These are phyloP conservation scores for Oryza meridionalis DNA, from an alignment of 176 grass and related monocot species.

Conservation along the genomic window DNA sequence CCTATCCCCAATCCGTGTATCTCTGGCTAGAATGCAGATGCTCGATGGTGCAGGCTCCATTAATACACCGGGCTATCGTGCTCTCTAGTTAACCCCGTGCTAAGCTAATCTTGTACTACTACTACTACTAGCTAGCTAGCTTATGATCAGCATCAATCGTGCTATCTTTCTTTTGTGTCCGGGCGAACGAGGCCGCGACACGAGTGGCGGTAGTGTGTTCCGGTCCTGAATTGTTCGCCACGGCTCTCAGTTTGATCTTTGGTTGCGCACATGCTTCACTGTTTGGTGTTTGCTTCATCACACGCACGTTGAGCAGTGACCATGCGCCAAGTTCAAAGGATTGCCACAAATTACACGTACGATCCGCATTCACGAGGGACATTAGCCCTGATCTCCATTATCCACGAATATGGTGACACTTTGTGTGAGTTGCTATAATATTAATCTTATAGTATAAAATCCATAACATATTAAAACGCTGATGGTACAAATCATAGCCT, in stretches of 20 bases:
- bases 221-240: not conserved
- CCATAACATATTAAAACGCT: too few species aligned
- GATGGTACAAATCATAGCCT: too few species aligned
- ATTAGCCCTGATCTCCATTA: too few species aligned
- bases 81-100: slow-evolving; percentile 1
- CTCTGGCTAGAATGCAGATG: not conserved
- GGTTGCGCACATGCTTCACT: not conserved
- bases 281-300: not conserved
- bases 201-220: not conserved
- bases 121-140: too few species aligned
- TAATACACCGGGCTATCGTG: slow-evolving; percentile 31
- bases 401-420: too few species aligned
- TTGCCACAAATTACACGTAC: not conserved
- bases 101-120: not conserved
- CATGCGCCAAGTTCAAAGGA: not conserved
- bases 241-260: not conserved
- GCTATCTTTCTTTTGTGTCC: slow-evolving; percentile 19
- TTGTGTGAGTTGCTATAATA: too few species aligned
- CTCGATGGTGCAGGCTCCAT: not conserved
- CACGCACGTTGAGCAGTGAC: not conserved
- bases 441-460: too few species aligned
- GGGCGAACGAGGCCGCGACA: slow-evolving; percentile 28
- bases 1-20: not conserved
- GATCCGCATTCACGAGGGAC: too few species aligned
- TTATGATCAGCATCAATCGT: not conserved